phyloP scores from a whole-genome alignment of 2,329 filamentous ascomycete species.

The Zasmidium angulare region DNA sequence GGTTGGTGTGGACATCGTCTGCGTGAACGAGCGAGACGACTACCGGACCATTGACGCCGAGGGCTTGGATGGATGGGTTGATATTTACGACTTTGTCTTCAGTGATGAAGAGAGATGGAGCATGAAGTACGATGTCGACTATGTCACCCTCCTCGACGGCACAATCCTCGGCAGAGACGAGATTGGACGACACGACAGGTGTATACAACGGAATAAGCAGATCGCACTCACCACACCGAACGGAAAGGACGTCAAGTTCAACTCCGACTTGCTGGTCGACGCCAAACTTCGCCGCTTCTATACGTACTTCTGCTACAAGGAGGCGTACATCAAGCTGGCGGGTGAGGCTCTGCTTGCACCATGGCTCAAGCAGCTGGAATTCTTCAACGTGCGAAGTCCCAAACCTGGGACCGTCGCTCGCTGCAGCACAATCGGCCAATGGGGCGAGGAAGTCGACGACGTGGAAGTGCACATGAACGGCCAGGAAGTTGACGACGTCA shows the following conservation, averaged over 20 bases:
- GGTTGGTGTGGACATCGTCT: constrained; percentile 75
- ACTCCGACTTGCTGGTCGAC: constrained; percentile 53
- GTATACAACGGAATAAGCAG: constrained; percentile 38
- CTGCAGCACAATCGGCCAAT: constrained; percentile 45
- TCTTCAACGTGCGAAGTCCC: constrained; percentile 62
- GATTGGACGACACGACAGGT: constrained; percentile 46
- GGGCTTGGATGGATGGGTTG: constrained; percentile 67
- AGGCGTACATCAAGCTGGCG: constrained; percentile 81
- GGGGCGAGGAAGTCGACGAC: constrained; percentile 49
- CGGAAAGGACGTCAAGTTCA: constrained; percentile 39
- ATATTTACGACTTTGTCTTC: constrained; percentile 71
- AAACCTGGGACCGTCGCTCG: constrained; percentile 41
- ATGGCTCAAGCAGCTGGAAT: constrained; percentile 71
- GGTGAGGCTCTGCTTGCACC: constrained; percentile 72
- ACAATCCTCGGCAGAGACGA: constrained; percentile 40
- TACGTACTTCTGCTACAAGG: constrained; percentile 74
- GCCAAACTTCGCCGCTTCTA: constrained; percentile 70
- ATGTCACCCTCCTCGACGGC: constrained; percentile 48
- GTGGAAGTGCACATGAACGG: constrained; percentile 54
- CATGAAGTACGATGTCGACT: constrained; percentile 57
- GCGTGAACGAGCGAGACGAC: constrained; percentile 66
- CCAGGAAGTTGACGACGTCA: constrained; percentile 50
- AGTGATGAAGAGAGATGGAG: constrained; percentile 60
- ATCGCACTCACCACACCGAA: constrained; percentile 39
- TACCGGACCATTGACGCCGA: constrained; percentile 59